Base-by-base conservation (phyloP, 2,329 filamentous ascomycete species). In the Claviceps purpurea region DNA sequence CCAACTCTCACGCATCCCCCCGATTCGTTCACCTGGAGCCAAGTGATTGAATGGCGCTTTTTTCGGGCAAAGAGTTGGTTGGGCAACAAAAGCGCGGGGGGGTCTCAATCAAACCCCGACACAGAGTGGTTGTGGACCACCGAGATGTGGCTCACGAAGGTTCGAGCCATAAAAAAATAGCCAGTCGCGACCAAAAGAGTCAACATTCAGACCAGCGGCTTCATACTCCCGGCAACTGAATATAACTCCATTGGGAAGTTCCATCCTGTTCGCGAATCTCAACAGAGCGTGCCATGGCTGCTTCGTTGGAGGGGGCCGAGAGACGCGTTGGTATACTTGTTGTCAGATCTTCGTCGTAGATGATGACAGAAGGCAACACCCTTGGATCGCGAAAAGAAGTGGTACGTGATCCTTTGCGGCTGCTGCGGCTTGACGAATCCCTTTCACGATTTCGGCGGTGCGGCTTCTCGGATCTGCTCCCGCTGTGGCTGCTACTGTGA, bases 321-420 rank as follows among this genome's bases (percentile, higher is more conserved):
- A 69, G 59, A 39, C 57, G 57, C 44, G 51, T 61, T 8, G 62
- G 52, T 1, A 53, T 50, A 39, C 58, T 62, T 53, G 52, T 59
- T 16, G 67, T 68, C 7, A 70, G 59, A 40, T 67, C 63, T 47
- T 68, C 61, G 53, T 70, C 67, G 55, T 69, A 70, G 20, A 70
- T 66, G n/a, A 70, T 59, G 41, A 69, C 61, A 1, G 60, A 52
- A 0, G 67, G 67, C 34, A 60, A 50, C 16, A 55, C 52, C 13
- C 45, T 57, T n/a, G 56, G 55, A 26, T 61, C 57, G 47, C 55
- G 56, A 22, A 59, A 54, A 20, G 54, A 54, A 43, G 57, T 57
- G 11, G 46, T 57, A 22, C 44, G 53, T 1, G 54, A 52, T 13
- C 50, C 50, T 24, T 48, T 56, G 14, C 44, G 39, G 47, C 49